These are phyloP conservation scores for Xenoacremonium recifei DNA, from an alignment of 2,329 filamentous ascomycete genomes.

Conservation along the genomic window DNA sequence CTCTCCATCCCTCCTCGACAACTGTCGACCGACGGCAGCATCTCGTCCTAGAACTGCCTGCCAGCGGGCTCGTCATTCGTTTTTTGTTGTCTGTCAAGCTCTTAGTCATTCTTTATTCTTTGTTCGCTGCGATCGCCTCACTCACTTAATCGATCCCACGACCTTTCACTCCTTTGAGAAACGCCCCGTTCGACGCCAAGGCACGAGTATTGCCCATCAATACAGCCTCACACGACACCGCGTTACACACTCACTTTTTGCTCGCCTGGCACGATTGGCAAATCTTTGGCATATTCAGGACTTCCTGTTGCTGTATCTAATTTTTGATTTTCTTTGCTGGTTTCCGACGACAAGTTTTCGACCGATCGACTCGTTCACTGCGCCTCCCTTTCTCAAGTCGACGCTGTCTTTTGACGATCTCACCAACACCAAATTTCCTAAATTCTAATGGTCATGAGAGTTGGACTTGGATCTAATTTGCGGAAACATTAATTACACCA, in stretches of 20 bases:
- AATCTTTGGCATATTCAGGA: too few species aligned
- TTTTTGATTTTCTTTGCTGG: not conserved
- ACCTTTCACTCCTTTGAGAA: not conserved
- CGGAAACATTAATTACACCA: slow-evolving; percentile 7
- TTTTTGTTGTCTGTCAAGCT: slow-evolving; percentile 17
- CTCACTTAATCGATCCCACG: not conserved
- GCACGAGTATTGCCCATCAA: not conserved
- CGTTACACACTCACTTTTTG: not conserved
- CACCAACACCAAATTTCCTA: slow-evolving; percentile 10
- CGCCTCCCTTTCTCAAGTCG: slow-evolving; percentile 9
- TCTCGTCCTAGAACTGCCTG: slow-evolving; percentile 39
- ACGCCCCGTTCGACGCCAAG: slow-evolving; percentile 1
- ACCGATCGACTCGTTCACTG: slow-evolving; percentile 6
- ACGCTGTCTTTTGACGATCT: slow-evolving; percentile 7
- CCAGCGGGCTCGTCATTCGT: slow-evolving; percentile 49
- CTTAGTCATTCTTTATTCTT: slow-evolving; percentile 36
- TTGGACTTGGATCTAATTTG: slow-evolving; percentile 16
- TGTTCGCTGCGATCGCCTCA: not conserved
- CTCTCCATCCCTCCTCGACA: slow-evolving; percentile 29
- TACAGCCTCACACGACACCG: not conserved
- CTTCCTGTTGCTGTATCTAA: too few species aligned
- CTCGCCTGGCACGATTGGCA: not conserved
- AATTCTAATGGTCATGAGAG: slow-evolving; percentile 21
- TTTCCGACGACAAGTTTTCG: slow-evolving; percentile 3
- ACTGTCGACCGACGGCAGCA: slow-evolving; percentile 36